These are phyloP conservation scores for Penicilliopsis zonata DNA, from an alignment of 495 filamentous ascomycete species.

Conservation along the genomic window DNA sequence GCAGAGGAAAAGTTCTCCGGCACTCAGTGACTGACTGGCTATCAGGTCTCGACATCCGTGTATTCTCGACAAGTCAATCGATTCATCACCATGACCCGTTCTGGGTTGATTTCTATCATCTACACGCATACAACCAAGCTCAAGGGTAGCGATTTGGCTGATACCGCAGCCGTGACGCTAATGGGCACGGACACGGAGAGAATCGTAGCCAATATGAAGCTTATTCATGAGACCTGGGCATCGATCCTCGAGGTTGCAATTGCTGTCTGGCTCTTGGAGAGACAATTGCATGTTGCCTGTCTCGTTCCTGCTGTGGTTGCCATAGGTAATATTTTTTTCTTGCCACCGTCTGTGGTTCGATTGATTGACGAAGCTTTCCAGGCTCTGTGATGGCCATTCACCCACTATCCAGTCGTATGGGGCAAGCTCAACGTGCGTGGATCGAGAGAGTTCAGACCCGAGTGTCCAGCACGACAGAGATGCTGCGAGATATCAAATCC, in stretches of 20 bases:
- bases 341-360: too few species aligned
- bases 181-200: constrained; percentile 44
- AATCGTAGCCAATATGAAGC: constrained; percentile 17
- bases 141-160: constrained; percentile 12
- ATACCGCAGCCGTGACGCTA: constrained; percentile 35
- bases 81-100: constrained; percentile 37
- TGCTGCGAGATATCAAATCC: too few species aligned
- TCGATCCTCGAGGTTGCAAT: constrained; percentile 37
- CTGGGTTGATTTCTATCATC: constrained; percentile 34
- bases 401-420: too few species aligned
- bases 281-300: constrained; percentile 33
- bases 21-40: too few species aligned
- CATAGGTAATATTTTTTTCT: constrained; percentile 17
- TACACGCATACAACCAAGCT: constrained; percentile 26
- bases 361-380: too few species aligned
- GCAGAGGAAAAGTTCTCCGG: constrained; percentile 9
- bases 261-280: constrained; percentile 38
- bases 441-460: too few species aligned
- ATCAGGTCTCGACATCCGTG: constrained; percentile 27
- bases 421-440: too few species aligned
- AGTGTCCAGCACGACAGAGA: too few species aligned
- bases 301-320: constrained; percentile 33
- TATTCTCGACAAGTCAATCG: constrained; percentile 42
- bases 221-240: constrained; percentile 39
- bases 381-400: too few species aligned